A percentile compares a stretch with the other conserved stretches of the same genome.
Conservation (phyloP, 257 asterid genomes). For the Nicotiana sylvestris region DNA sequence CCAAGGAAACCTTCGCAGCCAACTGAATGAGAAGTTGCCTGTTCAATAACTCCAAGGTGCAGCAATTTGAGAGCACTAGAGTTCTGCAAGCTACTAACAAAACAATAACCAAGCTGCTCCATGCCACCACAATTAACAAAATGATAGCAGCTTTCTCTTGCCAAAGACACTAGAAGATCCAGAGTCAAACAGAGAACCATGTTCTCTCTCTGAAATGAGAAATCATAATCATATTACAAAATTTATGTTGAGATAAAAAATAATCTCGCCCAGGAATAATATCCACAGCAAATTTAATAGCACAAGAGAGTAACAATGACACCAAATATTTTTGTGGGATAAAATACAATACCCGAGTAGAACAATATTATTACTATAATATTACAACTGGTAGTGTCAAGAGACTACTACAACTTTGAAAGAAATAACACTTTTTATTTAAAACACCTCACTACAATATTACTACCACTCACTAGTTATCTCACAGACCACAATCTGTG, state of each 20-base stretch:
- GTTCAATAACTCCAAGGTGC: slow-evolving; percentile 70
- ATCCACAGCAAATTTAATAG: too few relatives aligned
- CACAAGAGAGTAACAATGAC: too few relatives aligned
- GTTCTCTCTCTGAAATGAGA: slow-evolving; percentile 58
- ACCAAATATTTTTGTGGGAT: too few relatives aligned
- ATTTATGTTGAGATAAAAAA: background rate
- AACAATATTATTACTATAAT: too few relatives aligned
- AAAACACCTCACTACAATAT: too few relatives aligned
- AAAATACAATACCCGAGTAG: too few relatives aligned
- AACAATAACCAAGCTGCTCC: slow-evolving; percentile 78
- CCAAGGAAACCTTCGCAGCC: slow-evolving; percentile 94
- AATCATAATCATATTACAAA: slow-evolving; percentile 18
- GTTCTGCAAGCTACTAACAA: slow-evolving; percentile 36
- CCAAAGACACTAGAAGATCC: slow-evolving; percentile 72
- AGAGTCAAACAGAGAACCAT: slow-evolving; percentile 56
- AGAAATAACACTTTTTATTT: too few relatives aligned
- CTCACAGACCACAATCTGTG: too few relatives aligned
- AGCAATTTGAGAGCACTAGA: slow-evolving; percentile 49
- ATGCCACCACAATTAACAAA: slow-evolving; percentile 76
- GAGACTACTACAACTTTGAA: too few relatives aligned
- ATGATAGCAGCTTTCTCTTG: slow-evolving; percentile 76
- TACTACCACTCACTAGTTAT: too few relatives aligned
- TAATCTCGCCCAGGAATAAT: too few relatives aligned
- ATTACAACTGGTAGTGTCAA: too few relatives aligned
- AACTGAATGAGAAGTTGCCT: slow-evolving; percentile 74